Base-by-base conservation (phyloP, 2,329 filamentous ascomycete species). In the Alternaria panax region DNA sequence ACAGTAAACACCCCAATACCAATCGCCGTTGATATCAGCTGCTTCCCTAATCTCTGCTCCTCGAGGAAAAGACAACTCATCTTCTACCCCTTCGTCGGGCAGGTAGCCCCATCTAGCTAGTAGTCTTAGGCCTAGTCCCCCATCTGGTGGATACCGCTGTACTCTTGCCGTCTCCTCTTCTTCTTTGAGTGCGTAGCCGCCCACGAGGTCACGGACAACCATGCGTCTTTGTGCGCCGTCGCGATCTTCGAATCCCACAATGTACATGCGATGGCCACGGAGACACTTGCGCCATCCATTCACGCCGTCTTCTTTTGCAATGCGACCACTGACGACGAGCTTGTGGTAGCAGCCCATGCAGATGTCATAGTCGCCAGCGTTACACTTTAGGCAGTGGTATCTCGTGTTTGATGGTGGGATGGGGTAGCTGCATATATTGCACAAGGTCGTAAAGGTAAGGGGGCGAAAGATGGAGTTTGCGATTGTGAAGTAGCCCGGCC, bases 21-120 rank as follows among this genome's bases (percentile, higher is more conserved):
- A 98, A 75, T 97, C 93, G 18, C 90, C 91, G 75, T 97, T 97
- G 47, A 96, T 87, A 76, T 95, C 91, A 75, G 94, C 90, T 36
- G 90, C 87, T 80, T 98, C 94, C 7, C 85, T 84, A 14, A 98
- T 86, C 77, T 95, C 91, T 0, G 93, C 93, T 9, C 91, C 89
- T 51, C 88, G 88, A 0, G 94, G 94, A 68, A 98, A 97, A 63
- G 89, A 78, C 40, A 98, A 79, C 79, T 98, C 94, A 73, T 97
- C 91, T 20, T 82, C 82, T 1, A 86, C 86, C 0, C 79, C 82
- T 0, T 83, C 79, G 2, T 85, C 85, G 0, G 92, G 92, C 72
- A 90, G 93, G 84, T 92, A 96, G 4, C 88, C 85, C 91, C 92
- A 97, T 16, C 85, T 78, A 0, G 92, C 92, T 24, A 84, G 74